These are phyloP conservation scores for Diatrype stigma DNA, from an alignment of 2,329 filamentous ascomycete genomes.

Conservation along the genomic window DNA sequence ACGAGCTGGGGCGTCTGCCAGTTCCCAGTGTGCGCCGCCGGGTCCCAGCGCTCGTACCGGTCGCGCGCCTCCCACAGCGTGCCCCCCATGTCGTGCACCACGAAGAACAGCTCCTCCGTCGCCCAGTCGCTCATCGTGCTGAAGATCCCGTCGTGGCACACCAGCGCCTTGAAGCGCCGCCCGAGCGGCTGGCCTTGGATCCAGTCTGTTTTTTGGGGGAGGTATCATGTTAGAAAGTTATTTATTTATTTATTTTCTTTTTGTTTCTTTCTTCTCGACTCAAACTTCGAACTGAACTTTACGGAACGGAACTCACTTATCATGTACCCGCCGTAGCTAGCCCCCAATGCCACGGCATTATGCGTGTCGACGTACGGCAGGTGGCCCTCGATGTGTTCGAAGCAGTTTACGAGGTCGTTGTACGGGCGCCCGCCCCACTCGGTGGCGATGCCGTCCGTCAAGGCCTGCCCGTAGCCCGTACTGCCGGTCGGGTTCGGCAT, in stretches of 20 bases:
- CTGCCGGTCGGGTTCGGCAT: constrained; percentile 79
- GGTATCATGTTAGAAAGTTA: constrained; percentile 11
- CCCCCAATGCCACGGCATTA: constrained; percentile 69
- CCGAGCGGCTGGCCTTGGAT: constrained; percentile 83
- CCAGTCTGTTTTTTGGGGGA: constrained; percentile 58
- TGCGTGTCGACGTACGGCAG: constrained; percentile 65
- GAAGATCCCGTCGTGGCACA: constrained; percentile 85
- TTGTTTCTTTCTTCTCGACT: no score
- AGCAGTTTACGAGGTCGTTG: constrained; percentile 72
- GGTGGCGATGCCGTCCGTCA: constrained; percentile 70
- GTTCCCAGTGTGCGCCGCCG: constrained; percentile 56
- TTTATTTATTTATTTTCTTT: no score
- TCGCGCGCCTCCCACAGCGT: constrained; percentile 58
- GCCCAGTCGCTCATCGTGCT: constrained; percentile 62
- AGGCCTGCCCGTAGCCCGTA: constrained; percentile 75
- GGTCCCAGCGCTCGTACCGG: constrained; percentile 67
- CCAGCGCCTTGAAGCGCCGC: constrained; percentile 79
- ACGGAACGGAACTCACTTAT: constrained; percentile 62
- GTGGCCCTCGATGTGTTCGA: constrained; percentile 66
- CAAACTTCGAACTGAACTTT: no score
- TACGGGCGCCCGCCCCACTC: constrained; percentile 88
- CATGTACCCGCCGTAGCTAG: constrained; percentile 73
- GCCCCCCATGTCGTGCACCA: constrained; percentile 63
- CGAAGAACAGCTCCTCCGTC: constrained; percentile 68
- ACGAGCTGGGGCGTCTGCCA: constrained; percentile 85